phyloP scores from a whole-genome alignment of 257 asterid genomes.

The Jasminum sambac region DNA sequence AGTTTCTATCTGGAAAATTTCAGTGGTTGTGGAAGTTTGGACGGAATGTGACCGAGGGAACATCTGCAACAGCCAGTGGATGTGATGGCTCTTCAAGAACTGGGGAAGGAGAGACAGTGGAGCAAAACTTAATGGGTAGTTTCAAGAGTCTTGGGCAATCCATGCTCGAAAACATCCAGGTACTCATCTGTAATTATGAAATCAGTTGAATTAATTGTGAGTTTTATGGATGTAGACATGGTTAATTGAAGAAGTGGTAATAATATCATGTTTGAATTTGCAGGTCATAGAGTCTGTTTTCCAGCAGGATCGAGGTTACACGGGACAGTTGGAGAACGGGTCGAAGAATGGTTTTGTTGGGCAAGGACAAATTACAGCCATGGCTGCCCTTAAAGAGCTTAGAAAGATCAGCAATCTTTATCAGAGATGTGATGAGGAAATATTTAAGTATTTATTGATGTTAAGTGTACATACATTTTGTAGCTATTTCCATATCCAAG shows the following conservation, averaged over 20 bases:
- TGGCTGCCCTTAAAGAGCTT: slow-evolving; percentile 84
- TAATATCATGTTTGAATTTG: background rate
- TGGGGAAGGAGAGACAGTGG: slow-evolving; percentile 40
- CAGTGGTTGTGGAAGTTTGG: slow-evolving; percentile 52
- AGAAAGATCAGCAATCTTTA: slow-evolving; percentile 77
- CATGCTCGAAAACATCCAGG: slow-evolving; percentile 57
- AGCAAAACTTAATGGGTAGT: slow-evolving; percentile 40
- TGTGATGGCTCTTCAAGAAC: slow-evolving; percentile 21
- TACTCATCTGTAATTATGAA: slow-evolving; percentile 15
- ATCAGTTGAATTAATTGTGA: slow-evolving; percentile 2
- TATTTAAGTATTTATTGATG: background rate
- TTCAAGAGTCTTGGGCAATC: slow-evolving; percentile 47
- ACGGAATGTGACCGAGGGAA: slow-evolving; percentile 35
- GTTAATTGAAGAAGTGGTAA: background rate
- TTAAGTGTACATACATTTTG: background rate
- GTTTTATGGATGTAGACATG: slow-evolving; percentile 1
- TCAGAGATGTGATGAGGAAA: slow-evolving; percentile 61
- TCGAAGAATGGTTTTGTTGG: slow-evolving; percentile 57
- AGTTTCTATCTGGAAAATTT: slow-evolving; percentile 38
- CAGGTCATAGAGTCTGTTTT: slow-evolving; percentile 83
- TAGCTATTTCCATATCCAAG: slow-evolving; percentile 11
- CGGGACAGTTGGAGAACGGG: slow-evolving; percentile 36
- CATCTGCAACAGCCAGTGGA: slow-evolving; percentile 25
- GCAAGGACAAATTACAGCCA: slow-evolving; percentile 68
- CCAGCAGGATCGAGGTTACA: slow-evolving; percentile 57